A percentile compares a stretch with the other conserved stretches of the same genome.
These are phyloP conservation scores for Aspergillus baeticus DNA, from an alignment of 495 filamentous ascomycete genomes.

Conservation along the genomic window DNA sequence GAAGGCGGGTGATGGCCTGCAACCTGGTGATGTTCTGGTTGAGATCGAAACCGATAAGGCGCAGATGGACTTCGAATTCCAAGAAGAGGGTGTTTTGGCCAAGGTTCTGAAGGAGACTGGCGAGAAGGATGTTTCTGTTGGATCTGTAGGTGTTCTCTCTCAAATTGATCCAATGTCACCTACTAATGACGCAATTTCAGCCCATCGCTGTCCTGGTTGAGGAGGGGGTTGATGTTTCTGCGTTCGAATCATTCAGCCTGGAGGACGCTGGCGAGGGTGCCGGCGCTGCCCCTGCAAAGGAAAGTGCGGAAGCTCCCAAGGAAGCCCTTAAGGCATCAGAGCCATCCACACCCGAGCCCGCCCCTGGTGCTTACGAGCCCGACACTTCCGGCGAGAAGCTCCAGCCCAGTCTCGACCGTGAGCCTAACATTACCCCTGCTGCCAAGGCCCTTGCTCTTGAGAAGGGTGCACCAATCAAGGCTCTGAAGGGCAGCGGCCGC, in stretches of 20 bases:
- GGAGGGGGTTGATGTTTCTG: conserved; percentile 77
- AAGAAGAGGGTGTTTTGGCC: conserved; percentile 94
- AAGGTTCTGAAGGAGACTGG: conserved; percentile 93
- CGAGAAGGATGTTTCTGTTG: conserved; percentile 92
- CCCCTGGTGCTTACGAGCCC: conserved; percentile 64
- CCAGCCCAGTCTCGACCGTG: conserved; percentile 78
- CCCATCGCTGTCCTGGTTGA: conserved; percentile 96
- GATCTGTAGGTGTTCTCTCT: conserved; percentile 67
- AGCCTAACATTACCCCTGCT: conserved; percentile 66
- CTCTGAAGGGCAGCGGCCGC: conserved; percentile 84
- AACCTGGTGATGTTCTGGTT: conserved; percentile 94
- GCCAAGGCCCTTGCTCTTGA: conserved; percentile 83
- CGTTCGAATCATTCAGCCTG: conserved; percentile 85
- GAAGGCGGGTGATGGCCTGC: conserved; percentile 83
- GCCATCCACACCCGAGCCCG: conserved; percentile 56
- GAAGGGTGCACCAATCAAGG: conserved; percentile 74
- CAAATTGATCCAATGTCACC: background rate
- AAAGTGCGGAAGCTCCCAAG: conserved; percentile 64
- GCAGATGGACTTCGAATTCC: conserved; percentile 99
- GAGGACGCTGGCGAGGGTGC: conserved; percentile 91
- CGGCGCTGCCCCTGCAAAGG: conserved; percentile 52
- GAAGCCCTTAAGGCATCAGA: conserved; percentile 55
- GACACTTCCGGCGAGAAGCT: conserved; percentile 73
- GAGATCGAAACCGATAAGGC: conserved; percentile 99
- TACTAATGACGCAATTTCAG: conserved; percentile 42